Conservation (phyloP, 768 basidiomycete genomes). For the Lentinula raphanica region DNA sequence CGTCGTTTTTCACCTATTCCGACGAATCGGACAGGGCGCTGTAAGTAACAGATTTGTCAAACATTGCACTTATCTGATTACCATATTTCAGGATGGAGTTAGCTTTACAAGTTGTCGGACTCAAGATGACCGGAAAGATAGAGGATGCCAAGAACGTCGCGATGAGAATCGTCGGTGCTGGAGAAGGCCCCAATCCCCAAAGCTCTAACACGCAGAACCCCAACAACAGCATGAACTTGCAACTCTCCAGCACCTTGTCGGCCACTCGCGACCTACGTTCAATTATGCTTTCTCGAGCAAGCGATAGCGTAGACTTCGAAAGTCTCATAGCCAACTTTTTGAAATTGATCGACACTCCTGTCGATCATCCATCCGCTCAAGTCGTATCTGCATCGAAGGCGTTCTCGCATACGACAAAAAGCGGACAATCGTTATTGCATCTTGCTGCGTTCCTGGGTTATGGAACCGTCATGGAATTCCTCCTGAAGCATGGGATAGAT, state of each 20-base stretch:
- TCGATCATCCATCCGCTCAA: constrained; percentile 38
- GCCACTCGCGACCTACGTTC: constrained; percentile 44
- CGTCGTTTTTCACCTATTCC: constrained; percentile 80
- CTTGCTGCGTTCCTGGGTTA: constrained; percentile 79
- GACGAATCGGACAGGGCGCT: constrained; percentile 87
- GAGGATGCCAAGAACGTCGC: constrained; percentile 92
- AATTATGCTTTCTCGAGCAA: constrained; percentile 49
- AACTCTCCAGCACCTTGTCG: constrained; percentile 35
- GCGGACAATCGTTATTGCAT: constrained; percentile 86
- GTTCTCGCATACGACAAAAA: constrained; percentile 64
- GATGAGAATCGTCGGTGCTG: constrained; percentile 83
- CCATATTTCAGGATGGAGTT: constrained; percentile 75
- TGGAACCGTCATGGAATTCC: constrained; percentile 59
- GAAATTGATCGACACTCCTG: constrained; percentile 62
- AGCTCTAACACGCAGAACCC: constrained; percentile 23
- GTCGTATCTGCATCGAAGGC: constrained; percentile 44
- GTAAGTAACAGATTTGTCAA: constrained; percentile 40
- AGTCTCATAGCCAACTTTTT: constrained; percentile 76
- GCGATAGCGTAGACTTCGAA: constrained; percentile 64
- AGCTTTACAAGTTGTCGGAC: constrained; percentile 88
- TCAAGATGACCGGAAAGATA: constrained; percentile 95
- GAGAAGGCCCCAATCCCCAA: constrained; percentile 40
- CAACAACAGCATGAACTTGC: constrained; percentile 49
- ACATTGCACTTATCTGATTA: constrained; percentile 2
- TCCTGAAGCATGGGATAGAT: constrained; percentile 70